These are phyloP conservation scores for Tetrapisispora phaffii DNA, from an alignment of 805 yeast genomes.

Conservation along the genomic window DNA sequence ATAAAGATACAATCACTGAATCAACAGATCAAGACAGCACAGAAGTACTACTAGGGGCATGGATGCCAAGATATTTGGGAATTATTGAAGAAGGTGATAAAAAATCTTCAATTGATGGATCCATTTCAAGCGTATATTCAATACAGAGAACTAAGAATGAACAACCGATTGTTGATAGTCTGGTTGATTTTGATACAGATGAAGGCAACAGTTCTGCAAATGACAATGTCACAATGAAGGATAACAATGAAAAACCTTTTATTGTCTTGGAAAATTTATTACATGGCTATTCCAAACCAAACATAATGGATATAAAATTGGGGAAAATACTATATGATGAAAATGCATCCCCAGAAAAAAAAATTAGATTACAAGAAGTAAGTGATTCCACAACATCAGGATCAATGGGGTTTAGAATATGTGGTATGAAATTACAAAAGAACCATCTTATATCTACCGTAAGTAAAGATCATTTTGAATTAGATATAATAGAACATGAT, in stretches of 20 bases:
- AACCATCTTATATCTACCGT: conserved; percentile 11
- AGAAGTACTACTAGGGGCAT: conserved; percentile 19
- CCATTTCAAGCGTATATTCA: neutral
- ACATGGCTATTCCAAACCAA: conserved; percentile 52
- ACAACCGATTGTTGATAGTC: neutral
- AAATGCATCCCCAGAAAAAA: conserved; percentile 48
- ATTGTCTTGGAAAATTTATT: conserved; percentile 66
- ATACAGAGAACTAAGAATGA: too few relatives aligned
- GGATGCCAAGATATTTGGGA: conserved; percentile 27
- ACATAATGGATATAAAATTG: conserved; percentile 73
- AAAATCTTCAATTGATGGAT: neutral
- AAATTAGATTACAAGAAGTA: conserved; percentile 50
- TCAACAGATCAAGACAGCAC: conserved; percentile 8
- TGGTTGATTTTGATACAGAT: neutral
- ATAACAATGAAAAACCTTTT: conserved; percentile 23
- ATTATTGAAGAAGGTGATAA: conserved; percentile 17
- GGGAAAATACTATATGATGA: conserved; percentile 67
- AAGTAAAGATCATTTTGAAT: conserved; percentile 10
- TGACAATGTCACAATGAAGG: neutral
- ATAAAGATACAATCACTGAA: neutral
- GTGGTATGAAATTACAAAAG: conserved; percentile 68
- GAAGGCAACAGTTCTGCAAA: neutral
- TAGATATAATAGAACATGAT: conserved; percentile 9
- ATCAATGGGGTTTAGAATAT: conserved; percentile 59
- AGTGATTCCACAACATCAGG: conserved; percentile 74